These are phyloP conservation scores for Gaultheria prostrata DNA, from an alignment of 148 eudicot species.

Conservation along the genomic window DNA sequence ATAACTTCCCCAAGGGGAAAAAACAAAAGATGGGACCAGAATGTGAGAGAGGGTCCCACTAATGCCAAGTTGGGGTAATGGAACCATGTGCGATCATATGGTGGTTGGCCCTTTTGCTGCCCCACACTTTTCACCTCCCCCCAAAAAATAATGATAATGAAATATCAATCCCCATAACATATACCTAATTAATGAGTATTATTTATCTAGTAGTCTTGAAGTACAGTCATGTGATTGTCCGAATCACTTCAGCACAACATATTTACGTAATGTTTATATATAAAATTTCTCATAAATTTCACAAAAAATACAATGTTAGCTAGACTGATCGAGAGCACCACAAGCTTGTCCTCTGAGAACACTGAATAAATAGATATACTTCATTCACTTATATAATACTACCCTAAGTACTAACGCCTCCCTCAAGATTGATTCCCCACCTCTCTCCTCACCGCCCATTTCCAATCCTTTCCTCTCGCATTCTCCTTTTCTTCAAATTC, in stretches of 20 bases:
- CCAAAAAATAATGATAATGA: slow-evolving; percentile 18
- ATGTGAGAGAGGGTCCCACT: slow-evolving; percentile 18
- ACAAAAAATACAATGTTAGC: no score
- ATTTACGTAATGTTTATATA: no score
- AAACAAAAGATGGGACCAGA: slow-evolving; percentile 9
- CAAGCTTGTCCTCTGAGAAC: no score
- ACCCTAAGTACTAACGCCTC: background rate
- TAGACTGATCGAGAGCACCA: no score
- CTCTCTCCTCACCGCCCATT: slow-evolving; percentile 38
- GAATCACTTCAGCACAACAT: no score
- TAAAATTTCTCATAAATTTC: no score
- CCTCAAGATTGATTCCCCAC: slow-evolving; percentile 16
- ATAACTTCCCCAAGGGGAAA: background rate
- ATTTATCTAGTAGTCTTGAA: no score
- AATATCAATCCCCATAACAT: slow-evolving; percentile 7
- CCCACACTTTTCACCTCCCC: slow-evolving; percentile 32
- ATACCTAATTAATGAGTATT: background rate
- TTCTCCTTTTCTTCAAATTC: slow-evolving; percentile 28
- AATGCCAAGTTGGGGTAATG: slow-evolving; percentile 53
- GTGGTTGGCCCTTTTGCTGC: slow-evolving; percentile 63
- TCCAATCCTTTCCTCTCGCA: slow-evolving; percentile 31
- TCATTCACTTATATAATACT: background rate
- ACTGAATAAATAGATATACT: no score
- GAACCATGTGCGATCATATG: slow-evolving; percentile 90
- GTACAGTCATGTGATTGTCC: no score